Percentiles rank a stretch among this genome's conserved stretches.
Evolutionary conservation across 805 yeast species (phyloP).

Genomic region (Candida palmyrensis): DNA sequence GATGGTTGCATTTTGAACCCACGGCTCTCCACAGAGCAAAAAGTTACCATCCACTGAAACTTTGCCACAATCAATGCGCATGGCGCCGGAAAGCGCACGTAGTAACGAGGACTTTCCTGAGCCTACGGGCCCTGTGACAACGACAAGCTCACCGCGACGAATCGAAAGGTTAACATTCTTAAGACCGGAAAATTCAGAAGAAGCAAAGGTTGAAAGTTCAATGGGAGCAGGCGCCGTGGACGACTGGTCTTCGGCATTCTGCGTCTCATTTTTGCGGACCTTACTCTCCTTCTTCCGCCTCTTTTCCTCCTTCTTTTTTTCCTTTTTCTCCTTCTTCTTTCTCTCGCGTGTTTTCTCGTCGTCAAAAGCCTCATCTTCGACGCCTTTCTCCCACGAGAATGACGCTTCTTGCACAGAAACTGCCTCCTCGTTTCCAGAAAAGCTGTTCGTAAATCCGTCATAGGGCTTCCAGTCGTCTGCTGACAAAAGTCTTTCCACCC

Average conservation of each 20-base stretch:
- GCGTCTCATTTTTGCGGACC: neutral
- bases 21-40: slow-evolving; percentile 29
- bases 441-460: slow-evolving; percentile 18
- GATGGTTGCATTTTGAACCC: slow-evolving; percentile 33
- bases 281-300: slow-evolving; percentile 1
- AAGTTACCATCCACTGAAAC: slow-evolving; percentile 25
- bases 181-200: slow-evolving; percentile 23
- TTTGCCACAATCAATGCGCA: slow-evolving; percentile 26
- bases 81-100: slow-evolving; percentile 32
- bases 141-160: slow-evolving; percentile 29
- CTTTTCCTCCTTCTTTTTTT: slow-evolving; percentile 3
- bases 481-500: slow-evolving; percentile 52
- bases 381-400: slow-evolving; percentile 58
- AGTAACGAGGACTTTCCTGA: slow-evolving; percentile 34
- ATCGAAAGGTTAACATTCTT: slow-evolving; percentile 18
- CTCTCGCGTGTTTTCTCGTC: neutral
- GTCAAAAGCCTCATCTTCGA: neutral
- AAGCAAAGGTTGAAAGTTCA: too few relatives aligned
- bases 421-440: too few relatives aligned
- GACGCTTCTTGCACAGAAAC: slow-evolving; percentile 46
- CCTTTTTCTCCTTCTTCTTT: slow-evolving; percentile 2
- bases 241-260: slow-evolving; percentile 7
- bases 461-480: slow-evolving; percentile 37
- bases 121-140: slow-evolving; percentile 34
- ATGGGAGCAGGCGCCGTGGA: slow-evolving; percentile 2